phyloP scores from a whole-genome alignment of 495 filamentous ascomycete genomes.

The Penicillium lividum region DNA sequence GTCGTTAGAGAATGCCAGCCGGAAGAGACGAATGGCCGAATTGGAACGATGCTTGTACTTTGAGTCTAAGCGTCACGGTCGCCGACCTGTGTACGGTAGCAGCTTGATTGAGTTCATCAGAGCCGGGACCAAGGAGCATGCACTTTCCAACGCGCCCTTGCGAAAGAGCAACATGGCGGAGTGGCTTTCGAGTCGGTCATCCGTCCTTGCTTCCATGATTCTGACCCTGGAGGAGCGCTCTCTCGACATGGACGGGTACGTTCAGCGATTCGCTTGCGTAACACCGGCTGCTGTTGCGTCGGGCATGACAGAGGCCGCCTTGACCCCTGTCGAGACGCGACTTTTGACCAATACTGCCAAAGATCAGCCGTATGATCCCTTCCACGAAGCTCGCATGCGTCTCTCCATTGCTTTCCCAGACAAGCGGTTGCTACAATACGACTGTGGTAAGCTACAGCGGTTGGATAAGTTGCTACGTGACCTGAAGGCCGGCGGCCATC shows the following conservation, averaged over 20 bases:
- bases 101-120: conserved; percentile 71
- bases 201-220: conserved; percentile 69
- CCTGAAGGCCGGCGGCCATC: conserved; percentile 85
- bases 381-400: conserved; percentile 91
- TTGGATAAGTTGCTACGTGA: conserved; percentile 85
- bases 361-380: conserved; percentile 70
- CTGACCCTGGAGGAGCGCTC: conserved; percentile 72
- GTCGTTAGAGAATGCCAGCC: conserved; percentile 69
- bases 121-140: conserved; percentile 54
- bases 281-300: conserved; percentile 84
- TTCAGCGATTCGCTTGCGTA: conserved; percentile 86
- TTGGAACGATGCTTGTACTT: conserved; percentile 78
- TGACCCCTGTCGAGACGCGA: conserved; percentile 66
- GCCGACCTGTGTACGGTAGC: conserved; percentile 77
- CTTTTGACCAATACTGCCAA: conserved; percentile 49
- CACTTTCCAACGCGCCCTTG: conserved; percentile 39
- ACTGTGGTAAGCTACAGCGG: conserved; percentile 95
- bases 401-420: conserved; percentile 96
- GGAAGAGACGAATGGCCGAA: conserved; percentile 73
- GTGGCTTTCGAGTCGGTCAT: conserved; percentile 73
- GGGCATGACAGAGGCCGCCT: conserved; percentile 67
- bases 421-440: conserved; percentile 91
- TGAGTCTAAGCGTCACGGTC: conserved; percentile 77
- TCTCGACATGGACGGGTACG: conserved; percentile 65
- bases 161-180: conserved; percentile 54